phyloP scores from a whole-genome alignment of 148 eudicot species.

The Nepenthes gracilis region DNA sequence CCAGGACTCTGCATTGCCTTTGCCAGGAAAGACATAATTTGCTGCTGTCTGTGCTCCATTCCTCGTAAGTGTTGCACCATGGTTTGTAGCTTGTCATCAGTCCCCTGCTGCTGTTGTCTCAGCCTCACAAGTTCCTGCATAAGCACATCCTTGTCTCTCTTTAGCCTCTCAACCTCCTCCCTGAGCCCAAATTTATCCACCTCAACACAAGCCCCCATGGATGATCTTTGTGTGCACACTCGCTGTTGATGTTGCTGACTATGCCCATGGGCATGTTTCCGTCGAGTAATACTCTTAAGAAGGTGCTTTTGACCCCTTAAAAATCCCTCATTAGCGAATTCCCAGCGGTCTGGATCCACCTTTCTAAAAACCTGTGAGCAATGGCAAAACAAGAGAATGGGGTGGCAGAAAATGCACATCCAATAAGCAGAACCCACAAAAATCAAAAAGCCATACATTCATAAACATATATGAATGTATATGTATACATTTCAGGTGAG shows the following conservation, averaged over 20 bases:
- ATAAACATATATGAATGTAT: no score
- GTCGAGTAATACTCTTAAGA: slow-evolving; percentile 39
- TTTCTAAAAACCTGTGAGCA: slow-evolving; percentile 60
- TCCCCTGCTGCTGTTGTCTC: slow-evolving; percentile 64
- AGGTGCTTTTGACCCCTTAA: slow-evolving; percentile 65
- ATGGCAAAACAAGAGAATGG: slow-evolving; percentile 1
- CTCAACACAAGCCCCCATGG: slow-evolving; percentile 56
- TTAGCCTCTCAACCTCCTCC: slow-evolving; percentile 67
- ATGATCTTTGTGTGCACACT: slow-evolving; percentile 26
- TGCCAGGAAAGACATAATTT: slow-evolving; percentile 69
- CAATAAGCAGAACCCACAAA: not conserved
- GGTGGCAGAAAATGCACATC: not conserved
- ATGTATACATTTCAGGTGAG: no score
- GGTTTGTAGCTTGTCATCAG: slow-evolving; percentile 46
- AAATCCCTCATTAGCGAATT: slow-evolving; percentile 72
- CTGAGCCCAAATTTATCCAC: slow-evolving; percentile 63
- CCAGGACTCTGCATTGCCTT: slow-evolving; percentile 61
- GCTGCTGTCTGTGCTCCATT: slow-evolving; percentile 66
- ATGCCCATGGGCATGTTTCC: slow-evolving; percentile 39
- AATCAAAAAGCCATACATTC: no score
- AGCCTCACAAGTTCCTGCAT: slow-evolving; percentile 61
- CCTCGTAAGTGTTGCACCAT: slow-evolving; percentile 54
- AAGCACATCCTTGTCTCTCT: slow-evolving; percentile 63
- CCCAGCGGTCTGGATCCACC: slow-evolving; percentile 82
- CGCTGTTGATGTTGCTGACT: slow-evolving; percentile 31